Percentiles rank a stretch among this genome's conserved stretches.
Conservation (phyloP, 140 eudicot genomes). For the Stevia rebaudiana region DNA sequence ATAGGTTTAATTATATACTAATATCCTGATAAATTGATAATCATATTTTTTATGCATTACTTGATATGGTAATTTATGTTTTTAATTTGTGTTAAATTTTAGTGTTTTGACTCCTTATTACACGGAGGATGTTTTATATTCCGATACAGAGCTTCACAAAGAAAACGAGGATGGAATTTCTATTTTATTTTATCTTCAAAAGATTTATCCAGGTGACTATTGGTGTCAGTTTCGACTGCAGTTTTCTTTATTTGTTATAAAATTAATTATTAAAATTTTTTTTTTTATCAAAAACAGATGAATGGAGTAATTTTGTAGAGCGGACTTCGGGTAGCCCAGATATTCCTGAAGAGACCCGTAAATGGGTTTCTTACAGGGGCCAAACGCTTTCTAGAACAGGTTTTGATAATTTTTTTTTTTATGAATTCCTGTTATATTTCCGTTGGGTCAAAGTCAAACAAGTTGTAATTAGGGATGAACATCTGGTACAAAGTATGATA, state of each 20-base stretch:
- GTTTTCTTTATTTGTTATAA: conserved; percentile 6
- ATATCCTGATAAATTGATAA: background rate
- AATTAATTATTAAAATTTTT: background rate
- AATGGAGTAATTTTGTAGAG: conserved; percentile 67
- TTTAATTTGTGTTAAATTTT: conserved; percentile 20
- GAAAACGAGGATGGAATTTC: conserved; percentile 97
- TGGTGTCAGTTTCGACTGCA: background rate
- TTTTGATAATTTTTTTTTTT: conserved; percentile 11
- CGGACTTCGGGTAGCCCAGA: conserved; percentile 44
- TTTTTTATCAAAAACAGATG: conserved; percentile 48
- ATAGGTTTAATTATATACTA: background rate
- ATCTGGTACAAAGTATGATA: too few species aligned
- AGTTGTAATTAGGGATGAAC: too few species aligned
- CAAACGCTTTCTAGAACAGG: conserved; percentile 99
- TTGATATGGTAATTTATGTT: conserved; percentile 4
- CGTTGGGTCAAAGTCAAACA: background rate
- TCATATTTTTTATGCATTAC: background rate
- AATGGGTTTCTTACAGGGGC: conserved; percentile 97
- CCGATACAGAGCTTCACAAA: conserved; percentile 60
- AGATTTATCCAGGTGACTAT: conserved; percentile 85
- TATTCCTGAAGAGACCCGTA: conserved; percentile 50
- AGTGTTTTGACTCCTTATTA: conserved; percentile 97
- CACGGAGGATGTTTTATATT: conserved; percentile 89
- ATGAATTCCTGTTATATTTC: background rate
- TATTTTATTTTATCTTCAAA: conserved; percentile 83